Evolutionary conservation across 2,329 filamentous ascomycete genomes (phyloP), one percentile per base, ranked within the genome.

Genomic region (Sporothrix brunneoviolacea): DNA sequence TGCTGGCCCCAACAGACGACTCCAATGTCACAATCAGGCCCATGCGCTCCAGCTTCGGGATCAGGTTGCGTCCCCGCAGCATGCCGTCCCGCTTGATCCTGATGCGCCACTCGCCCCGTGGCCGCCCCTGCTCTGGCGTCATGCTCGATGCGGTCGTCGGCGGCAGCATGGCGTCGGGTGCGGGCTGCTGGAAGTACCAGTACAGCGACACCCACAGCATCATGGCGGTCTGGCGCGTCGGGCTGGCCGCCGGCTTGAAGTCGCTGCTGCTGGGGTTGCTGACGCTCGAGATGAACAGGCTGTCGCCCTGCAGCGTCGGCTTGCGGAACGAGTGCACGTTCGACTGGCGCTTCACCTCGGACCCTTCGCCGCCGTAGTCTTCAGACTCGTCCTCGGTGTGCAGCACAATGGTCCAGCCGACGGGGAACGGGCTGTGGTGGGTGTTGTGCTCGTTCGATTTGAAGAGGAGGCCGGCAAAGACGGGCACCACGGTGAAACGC

Each of bases 151-250:
- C 72, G 5, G 80, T 71, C 7, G 80, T 87, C 10, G 56, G 30
- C 16, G 75, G 74, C 30, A 93, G 63, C 44, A 80, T 76, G 0
- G 78, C 74, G 19, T 77, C 73, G 0, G 91, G 91, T 59, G 84
- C 77, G 1, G 82, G 77, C 65, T 95, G 88, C 69, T 96, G 91
- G 60, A 96, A 97, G 72, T 97, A 97, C 91, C 91, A 97, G 72
- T 89, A 95, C 37, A 97, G 73, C 1, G 89, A 91, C 30, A 90
- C 82, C 88, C 89, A 97, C 7, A 97, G 76, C 86, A 96, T 95
- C 88, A 96, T 90, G 58, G 91, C 91, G 54, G 95, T 88, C 69
- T 95, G 88, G 39, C 91, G 77, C 1, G 89, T 93, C 0, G 88
- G 88, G 55, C 89, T 95, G 13, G 76, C 82, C 2, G 85, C 79